phyloP scores from a whole-genome alignment of 164 flowering plant genomes.

The Houttuynia cordata region DNA sequence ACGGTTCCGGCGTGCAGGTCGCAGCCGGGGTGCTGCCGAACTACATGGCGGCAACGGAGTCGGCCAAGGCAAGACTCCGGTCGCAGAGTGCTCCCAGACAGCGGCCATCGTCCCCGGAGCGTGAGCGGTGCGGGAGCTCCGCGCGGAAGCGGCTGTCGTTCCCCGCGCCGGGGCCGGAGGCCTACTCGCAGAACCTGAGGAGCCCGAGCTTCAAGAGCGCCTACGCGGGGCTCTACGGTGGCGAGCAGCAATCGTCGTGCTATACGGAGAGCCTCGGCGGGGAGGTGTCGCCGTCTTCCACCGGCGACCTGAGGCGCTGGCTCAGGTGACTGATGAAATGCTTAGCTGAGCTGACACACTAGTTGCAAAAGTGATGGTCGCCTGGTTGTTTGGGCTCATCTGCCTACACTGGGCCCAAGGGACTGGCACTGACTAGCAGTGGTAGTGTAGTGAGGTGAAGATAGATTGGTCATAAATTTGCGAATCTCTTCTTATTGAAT shows the following conservation, averaged over 20 bases:
- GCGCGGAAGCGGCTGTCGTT: slow-evolving; percentile 56
- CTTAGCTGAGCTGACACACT: not conserved
- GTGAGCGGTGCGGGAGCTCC: slow-evolving; percentile 34
- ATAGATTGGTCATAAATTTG: too few species aligned
- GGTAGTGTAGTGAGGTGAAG: too few species aligned
- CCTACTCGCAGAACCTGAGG: slow-evolving; percentile 16
- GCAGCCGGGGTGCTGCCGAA: slow-evolving; percentile 28
- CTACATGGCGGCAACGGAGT: slow-evolving; percentile 89
- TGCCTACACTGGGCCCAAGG: too few species aligned
- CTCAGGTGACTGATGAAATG: slow-evolving; percentile 20
- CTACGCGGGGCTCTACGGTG: slow-evolving; percentile 19
- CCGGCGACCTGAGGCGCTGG: slow-evolving; percentile 53
- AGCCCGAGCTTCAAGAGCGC: slow-evolving; percentile 47
- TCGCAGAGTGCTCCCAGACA: slow-evolving; percentile 24
- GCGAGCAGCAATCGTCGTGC: slow-evolving; percentile 36
- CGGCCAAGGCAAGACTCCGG: slow-evolving; percentile 64
- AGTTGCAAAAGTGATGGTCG: too few species aligned
- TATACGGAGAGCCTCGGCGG: slow-evolving; percentile 36
- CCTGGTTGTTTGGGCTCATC: too few species aligned
- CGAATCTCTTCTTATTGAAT: too few species aligned
- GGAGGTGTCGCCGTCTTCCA: slow-evolving; percentile 49
- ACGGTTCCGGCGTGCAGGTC: slow-evolving; percentile 1
- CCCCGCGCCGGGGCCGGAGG: slow-evolving; percentile 31
- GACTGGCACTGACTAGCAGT: too few species aligned
- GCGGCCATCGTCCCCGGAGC: slow-evolving; percentile 30